These are phyloP conservation scores for Physcia stellaris DNA, from an alignment of 495 filamentous ascomycete genomes.

Conservation along the genomic window DNA sequence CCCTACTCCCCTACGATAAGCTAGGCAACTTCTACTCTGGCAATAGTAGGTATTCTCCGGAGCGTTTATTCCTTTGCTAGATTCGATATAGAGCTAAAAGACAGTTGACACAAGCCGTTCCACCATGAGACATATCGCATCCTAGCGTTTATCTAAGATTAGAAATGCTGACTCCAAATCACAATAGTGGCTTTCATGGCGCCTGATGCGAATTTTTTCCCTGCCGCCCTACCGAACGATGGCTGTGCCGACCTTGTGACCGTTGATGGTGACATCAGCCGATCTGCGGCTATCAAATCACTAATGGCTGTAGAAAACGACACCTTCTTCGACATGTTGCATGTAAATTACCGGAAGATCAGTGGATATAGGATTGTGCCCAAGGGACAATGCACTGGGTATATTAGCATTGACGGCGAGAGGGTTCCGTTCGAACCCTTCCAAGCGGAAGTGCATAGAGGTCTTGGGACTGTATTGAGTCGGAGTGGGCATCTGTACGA, in stretches of 20 bases:
- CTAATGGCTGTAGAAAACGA: slow-evolving; percentile 51
- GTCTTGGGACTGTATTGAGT: slow-evolving; percentile 71
- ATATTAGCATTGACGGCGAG: slow-evolving; percentile 93
- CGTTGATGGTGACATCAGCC: slow-evolving; percentile 60
- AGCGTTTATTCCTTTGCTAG: too few species aligned
- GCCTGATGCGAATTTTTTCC: slow-evolving; percentile 76
- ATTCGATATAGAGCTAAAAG: too few species aligned
- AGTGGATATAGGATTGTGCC: slow-evolving; percentile 73
- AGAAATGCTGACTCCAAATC: too few species aligned
- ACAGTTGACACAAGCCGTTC: too few species aligned
- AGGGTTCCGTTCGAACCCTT: slow-evolving; percentile 71
- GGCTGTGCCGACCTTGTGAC: slow-evolving; percentile 75
- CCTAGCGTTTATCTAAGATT: too few species aligned
- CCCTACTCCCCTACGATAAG: slow-evolving; percentile 52
- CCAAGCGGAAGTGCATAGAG: slow-evolving; percentile 78
- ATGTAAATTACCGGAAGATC: slow-evolving; percentile 71
- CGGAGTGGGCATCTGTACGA: slow-evolving; percentile 61
- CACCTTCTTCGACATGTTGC: slow-evolving; percentile 61
- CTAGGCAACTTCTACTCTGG: slow-evolving; percentile 90
- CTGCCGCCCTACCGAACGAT: slow-evolving; percentile 69
- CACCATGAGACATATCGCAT: too few species aligned
- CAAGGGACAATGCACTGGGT: slow-evolving; percentile 48
- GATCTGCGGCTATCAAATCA: slow-evolving; percentile 46
- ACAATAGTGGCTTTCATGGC: slow-evolving; percentile 93
- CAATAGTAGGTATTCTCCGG: too few species aligned